Evolutionary conservation across 768 basidiomycete genomes (phyloP).

Genomic region (Dacryopinax primogenitus): DNA sequence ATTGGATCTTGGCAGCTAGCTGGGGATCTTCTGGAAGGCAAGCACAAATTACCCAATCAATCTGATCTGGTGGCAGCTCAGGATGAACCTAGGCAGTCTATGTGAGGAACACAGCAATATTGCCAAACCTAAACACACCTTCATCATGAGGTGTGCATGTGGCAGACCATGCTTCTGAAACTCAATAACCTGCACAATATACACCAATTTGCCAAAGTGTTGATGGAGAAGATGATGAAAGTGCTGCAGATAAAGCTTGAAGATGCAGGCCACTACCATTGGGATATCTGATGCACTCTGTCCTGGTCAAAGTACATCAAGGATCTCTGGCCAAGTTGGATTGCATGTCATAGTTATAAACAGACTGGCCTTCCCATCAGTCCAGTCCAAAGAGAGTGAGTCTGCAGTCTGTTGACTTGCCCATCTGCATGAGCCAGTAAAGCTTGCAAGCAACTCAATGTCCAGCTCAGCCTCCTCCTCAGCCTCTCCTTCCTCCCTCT

Average conservation of each 20-base stretch:
- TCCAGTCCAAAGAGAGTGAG: conserved; percentile 27
- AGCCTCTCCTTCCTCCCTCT: not conserved
- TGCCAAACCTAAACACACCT: conserved; percentile 19
- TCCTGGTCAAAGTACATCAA: conserved; percentile 23
- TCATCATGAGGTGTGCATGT: conserved; percentile 33
- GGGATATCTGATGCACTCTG: conserved; percentile 30
- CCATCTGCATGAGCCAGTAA: conserved; percentile 7
- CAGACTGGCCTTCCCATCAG: conserved; percentile 25
- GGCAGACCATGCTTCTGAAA: conserved; percentile 35
- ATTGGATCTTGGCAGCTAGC: not conserved
- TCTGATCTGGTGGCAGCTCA: conserved; percentile 5
- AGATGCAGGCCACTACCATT: conserved; percentile 28
- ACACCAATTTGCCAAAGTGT: conserved; percentile 24
- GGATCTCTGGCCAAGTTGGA: conserved; percentile 32
- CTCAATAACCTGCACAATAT: conserved; percentile 29
- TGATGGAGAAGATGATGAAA: conserved; percentile 25
- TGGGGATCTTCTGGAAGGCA: not conserved
- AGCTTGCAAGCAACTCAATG: conserved; percentile 8
- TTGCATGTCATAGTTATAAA: conserved; percentile 36
- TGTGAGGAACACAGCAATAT: conserved; percentile 15
- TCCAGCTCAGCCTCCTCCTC: not conserved
- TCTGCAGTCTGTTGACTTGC: conserved; percentile 18
- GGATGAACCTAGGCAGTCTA: conserved; percentile 14
- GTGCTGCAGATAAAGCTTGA: conserved; percentile 25
- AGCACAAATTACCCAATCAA: not conserved